Conservation (phyloP, 805 yeast genomes). For the Candida montana region DNA sequence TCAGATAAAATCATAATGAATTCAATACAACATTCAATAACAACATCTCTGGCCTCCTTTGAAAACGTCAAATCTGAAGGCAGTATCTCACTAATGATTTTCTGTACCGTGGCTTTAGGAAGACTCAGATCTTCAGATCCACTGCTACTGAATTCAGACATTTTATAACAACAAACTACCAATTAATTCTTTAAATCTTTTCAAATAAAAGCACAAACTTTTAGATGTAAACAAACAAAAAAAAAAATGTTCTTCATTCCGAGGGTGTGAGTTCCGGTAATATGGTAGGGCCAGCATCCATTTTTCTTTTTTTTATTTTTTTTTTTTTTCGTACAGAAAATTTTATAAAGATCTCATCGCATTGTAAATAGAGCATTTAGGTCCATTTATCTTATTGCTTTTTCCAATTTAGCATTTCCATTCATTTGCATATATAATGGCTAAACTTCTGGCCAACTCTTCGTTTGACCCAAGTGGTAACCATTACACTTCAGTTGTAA, state of each 20-base stretch:
- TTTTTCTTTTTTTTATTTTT: background rate
- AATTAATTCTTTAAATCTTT: too few species aligned
- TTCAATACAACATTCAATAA: conserved; percentile 94
- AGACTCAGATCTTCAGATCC: conserved; percentile 36
- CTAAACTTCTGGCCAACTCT: conserved; percentile 15
- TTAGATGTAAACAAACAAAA: too few species aligned
- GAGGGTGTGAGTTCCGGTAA: background rate
- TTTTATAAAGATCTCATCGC: conserved; percentile 6
- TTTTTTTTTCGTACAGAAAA: background rate
- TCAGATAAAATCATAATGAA: conserved; percentile 92
- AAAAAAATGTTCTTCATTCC: background rate
- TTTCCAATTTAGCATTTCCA: too few species aligned
- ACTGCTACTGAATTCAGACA: conserved; percentile 20
- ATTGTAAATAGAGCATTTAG: background rate
- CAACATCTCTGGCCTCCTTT: conserved; percentile 90
- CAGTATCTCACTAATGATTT: conserved; percentile 82
- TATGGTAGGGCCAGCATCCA: background rate
- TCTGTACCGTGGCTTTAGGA: conserved; percentile 87
- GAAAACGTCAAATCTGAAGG: conserved; percentile 86
- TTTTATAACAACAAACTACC: background rate
- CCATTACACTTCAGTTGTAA: conserved; percentile 57
- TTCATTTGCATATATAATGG: conserved; percentile 1
- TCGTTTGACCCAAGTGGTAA: conserved; percentile 58
- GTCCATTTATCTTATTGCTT: too few species aligned
- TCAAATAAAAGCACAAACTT: too few species aligned